Conservation (phyloP, 176 grass and related monocot species). For the Oryza officinalis region DNA sequence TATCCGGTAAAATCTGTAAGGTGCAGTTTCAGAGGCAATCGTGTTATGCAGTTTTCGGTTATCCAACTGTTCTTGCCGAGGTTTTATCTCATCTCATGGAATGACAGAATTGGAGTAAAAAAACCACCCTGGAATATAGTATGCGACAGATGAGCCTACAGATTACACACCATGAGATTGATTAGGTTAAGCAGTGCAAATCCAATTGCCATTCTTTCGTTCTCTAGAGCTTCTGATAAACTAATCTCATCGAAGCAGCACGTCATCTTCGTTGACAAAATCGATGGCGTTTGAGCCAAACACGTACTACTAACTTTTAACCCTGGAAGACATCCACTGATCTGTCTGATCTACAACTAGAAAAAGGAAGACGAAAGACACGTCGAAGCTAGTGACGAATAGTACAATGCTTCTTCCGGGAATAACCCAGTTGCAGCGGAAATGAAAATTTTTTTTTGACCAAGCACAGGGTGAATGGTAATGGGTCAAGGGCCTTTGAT, state of each 20-base stretch:
- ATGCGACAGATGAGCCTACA: neutral
- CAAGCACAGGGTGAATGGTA: no score
- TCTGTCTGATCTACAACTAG: no score
- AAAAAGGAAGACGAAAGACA: neutral
- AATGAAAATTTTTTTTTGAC: no score
- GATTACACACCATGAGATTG: neutral
- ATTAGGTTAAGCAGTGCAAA: neutral
- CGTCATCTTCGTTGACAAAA: neutral
- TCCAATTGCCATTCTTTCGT: neutral
- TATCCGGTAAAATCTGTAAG: no score
- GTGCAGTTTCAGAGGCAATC: neutral
- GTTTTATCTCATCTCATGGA: neutral
- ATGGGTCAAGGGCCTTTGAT: no score
- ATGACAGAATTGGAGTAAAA: neutral
- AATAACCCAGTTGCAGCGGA: neutral
- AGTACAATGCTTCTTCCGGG: neutral
- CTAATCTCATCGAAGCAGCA: neutral
- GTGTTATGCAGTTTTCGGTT: neutral
- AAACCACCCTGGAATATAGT: neutral
- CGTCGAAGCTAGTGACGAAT: neutral
- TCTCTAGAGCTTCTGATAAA: neutral
- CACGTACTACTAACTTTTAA: neutral
- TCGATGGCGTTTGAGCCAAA: neutral
- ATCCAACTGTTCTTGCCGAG: neutral
- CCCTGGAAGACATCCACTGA: neutral